These are phyloP conservation scores for Phialophora tarda DNA, from an alignment of 2,329 filamentous ascomycete species.

Conservation along the genomic window DNA sequence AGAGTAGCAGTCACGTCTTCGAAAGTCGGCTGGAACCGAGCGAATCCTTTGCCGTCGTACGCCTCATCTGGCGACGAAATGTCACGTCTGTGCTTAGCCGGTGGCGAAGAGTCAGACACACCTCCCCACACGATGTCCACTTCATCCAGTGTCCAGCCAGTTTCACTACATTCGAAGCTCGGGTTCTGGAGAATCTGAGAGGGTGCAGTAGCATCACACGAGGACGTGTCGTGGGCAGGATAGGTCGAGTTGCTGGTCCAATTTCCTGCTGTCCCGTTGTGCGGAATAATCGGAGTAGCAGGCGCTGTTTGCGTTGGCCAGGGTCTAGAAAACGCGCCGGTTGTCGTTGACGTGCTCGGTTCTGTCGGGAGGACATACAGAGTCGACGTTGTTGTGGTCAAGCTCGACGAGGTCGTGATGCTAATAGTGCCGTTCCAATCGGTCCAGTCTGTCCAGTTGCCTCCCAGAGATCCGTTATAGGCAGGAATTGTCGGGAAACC, in stretches of 20 bases:
- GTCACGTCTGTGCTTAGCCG: constrained; percentile 12
- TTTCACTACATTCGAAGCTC: constrained; percentile 17
- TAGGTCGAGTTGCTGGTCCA: constrained; percentile 6
- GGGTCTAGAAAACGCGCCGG: background rate
- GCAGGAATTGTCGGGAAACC: constrained; percentile 5
- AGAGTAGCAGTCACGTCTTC: constrained; percentile 18
- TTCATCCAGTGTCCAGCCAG: constrained; percentile 19
- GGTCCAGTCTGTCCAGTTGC: constrained; percentile 3
- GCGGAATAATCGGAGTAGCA: background rate
- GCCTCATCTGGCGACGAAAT: constrained; percentile 16
- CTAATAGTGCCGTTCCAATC: constrained; percentile 10
- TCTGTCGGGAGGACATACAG: constrained; percentile 7
- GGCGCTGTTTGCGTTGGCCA: background rate
- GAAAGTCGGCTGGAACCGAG: constrained; percentile 15
- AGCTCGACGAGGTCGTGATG: background rate
- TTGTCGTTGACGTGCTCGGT: constrained; percentile 3
- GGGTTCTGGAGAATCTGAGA: constrained; percentile 20
- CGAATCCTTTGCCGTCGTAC: constrained; percentile 22
- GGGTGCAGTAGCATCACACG: constrained; percentile 15
- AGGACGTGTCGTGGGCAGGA: constrained; percentile 9
- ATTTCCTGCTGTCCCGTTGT: background rate
- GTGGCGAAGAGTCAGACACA: background rate
- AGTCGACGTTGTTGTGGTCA: constrained; percentile 7
- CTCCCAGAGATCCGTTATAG: constrained; percentile 5
- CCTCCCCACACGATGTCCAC: constrained; percentile 25